Conservation (phyloP, 495 filamentous ascomycete genomes). For the Hypoxylon lienhwacheense region DNA sequence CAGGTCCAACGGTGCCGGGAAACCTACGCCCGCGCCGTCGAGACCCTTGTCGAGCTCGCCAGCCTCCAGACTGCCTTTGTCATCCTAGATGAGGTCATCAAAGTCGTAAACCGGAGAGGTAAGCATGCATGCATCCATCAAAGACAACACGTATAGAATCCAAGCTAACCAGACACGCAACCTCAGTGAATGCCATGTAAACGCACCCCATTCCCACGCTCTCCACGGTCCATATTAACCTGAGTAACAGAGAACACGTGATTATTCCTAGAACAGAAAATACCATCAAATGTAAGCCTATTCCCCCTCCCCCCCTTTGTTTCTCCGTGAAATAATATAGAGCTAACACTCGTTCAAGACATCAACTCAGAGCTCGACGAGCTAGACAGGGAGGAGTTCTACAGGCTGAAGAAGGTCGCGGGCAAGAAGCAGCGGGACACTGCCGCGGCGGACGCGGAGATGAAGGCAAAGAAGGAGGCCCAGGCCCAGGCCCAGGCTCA, state of each 20-base stretch:
- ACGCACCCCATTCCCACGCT: conserved; percentile 33
- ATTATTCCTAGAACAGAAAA: conserved; percentile 98
- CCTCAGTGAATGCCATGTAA: conserved; percentile 89
- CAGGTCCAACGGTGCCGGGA: conserved; percentile 94
- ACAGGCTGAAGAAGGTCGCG: conserved; percentile 97
- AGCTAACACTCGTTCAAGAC: conserved; percentile 51
- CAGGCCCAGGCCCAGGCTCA: conserved; percentile 33
- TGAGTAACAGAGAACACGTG: conserved; percentile 73
- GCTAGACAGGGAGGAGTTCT: conserved; percentile 97
- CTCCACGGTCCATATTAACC: conserved; percentile 24
- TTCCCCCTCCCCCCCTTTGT: not conserved
- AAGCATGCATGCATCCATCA: conserved; percentile 29
- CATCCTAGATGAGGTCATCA: conserved; percentile 98
- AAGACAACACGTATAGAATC: conserved; percentile 14
- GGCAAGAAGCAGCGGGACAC: conserved; percentile 88
- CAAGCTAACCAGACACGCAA: conserved; percentile 38
- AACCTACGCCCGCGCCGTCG: conserved; percentile 95
- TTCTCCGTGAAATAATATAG: not conserved
- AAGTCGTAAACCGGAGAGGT: conserved; percentile 96
- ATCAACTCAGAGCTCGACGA: conserved; percentile 99
- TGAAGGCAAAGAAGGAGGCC: conserved; percentile 60
- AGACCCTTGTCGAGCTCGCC: conserved; percentile 94
- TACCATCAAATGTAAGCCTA: conserved; percentile 84
- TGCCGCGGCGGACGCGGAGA: conserved; percentile 73
- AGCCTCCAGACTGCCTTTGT: conserved; percentile 96